Conservation (phyloP, 1,284 basidiomycete species). For the Microbotryomycetes sp. region DNA sequence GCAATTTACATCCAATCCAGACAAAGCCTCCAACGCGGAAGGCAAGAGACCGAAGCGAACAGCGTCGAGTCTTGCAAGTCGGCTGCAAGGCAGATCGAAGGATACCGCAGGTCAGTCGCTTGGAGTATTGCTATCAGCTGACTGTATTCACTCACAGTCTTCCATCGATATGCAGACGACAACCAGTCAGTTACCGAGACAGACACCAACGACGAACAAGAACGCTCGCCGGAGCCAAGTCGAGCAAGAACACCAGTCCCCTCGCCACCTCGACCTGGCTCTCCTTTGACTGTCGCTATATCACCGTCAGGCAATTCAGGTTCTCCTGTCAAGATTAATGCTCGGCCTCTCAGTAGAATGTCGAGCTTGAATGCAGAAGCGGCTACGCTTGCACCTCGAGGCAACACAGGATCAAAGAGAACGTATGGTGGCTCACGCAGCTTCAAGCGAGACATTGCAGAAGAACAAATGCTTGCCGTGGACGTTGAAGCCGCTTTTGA, state of each 20-base stretch:
- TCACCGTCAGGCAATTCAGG: neutral
- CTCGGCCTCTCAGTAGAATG: neutral
- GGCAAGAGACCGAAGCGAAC: neutral
- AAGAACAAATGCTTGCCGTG: neutral
- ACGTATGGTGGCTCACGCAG: conserved; percentile 19
- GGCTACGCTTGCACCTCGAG: neutral
- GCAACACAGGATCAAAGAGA: neutral
- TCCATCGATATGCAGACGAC: too few relatives aligned
- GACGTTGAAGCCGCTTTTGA: too few relatives aligned
- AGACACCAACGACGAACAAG: neutral
- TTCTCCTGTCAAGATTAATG: neutral
- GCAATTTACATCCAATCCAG: neutral
- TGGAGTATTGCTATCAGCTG: neutral
- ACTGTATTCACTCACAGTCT: too few relatives aligned
- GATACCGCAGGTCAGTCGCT: neutral
- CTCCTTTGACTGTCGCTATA: neutral
- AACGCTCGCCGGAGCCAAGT: neutral
- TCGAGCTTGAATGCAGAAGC: neutral
- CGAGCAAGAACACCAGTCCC: neutral
- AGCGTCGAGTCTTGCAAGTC: neutral
- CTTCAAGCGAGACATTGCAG: conserved; percentile 6
- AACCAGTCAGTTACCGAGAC: neutral
- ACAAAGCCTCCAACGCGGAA: neutral
- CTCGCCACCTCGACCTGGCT: neutral
- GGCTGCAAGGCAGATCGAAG: neutral